These are phyloP conservation scores for Pezicula radicicola DNA, from an alignment of 2,329 filamentous ascomycete species.

Conservation along the genomic window DNA sequence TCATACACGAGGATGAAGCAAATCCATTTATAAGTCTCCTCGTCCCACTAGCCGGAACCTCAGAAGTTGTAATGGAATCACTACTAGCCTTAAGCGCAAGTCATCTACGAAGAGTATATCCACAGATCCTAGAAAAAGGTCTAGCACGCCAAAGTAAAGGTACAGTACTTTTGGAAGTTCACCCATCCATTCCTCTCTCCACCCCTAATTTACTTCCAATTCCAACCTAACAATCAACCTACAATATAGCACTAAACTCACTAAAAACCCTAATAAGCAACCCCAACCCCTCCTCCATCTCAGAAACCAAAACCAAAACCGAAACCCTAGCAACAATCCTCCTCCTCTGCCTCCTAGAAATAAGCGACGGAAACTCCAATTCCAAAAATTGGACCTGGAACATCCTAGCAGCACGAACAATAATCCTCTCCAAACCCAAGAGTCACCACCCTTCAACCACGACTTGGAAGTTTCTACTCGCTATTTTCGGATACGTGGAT, in stretches of 20 bases:
- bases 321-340: constrained; percentile 1
- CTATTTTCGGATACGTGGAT: constrained; percentile 3
- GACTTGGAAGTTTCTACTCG: constrained; percentile 1
- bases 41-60: constrained; percentile 1
- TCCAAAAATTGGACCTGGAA: constrained; percentile 48
- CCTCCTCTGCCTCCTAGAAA: constrained; percentile 2
- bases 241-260: not conserved
- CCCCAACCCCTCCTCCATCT: not conserved
- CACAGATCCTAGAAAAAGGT: not conserved
- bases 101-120: constrained; percentile 1
- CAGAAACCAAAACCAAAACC: not conserved
- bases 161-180: not conserved
- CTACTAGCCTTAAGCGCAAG: constrained; percentile 2
- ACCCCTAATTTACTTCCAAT: too few relatives aligned
- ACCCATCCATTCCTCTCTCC: too few relatives aligned
- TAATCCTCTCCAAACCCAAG: constrained; percentile 22
- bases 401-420: constrained; percentile 39
- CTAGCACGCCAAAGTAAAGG: constrained; percentile 3
- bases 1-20: not conserved
- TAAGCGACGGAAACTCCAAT: constrained; percentile 33
- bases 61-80: constrained; percentile 1
- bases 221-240: too few relatives aligned
- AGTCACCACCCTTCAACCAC: not conserved
- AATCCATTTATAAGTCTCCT: constrained; percentile 3
- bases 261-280: not conserved